Evolutionary conservation across 805 yeast species (phyloP).

Genomic region (Suhomyces emberorum): DNA sequence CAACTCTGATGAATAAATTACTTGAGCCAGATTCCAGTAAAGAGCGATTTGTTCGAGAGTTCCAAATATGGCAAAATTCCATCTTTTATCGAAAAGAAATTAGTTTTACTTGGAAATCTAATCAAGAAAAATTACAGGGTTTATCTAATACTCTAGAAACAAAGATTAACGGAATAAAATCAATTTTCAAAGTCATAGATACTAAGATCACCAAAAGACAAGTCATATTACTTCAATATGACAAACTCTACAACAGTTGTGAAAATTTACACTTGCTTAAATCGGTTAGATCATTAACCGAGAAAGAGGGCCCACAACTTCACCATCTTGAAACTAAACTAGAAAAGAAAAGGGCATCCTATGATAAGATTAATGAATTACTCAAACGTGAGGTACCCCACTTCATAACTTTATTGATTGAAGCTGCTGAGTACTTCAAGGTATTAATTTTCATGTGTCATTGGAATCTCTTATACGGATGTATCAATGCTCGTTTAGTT

Average conservation of each 20-base stretch:
- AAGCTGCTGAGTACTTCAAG: too few relatives aligned
- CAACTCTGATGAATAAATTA: neutral
- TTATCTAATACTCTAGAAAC: too few relatives aligned
- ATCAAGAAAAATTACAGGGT: too few relatives aligned
- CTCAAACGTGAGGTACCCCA: constrained; percentile 48
- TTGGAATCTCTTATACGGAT: too few relatives aligned
- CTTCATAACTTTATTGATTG: too few relatives aligned
- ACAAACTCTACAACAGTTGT: constrained; percentile 26
- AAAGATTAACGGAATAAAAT: too few relatives aligned
- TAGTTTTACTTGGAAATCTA: too few relatives aligned
- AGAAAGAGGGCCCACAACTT: constrained; percentile 27
- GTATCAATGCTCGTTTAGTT: too few relatives aligned
- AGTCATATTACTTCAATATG: constrained; percentile 36
- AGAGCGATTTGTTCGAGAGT: constrained; percentile 6
- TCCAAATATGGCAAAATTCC: constrained; percentile 18
- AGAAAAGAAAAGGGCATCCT: constrained; percentile 20
- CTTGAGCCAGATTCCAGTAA: constrained; percentile 1
- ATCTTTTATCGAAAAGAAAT: constrained; percentile 17
- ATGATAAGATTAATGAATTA: constrained; percentile 32
- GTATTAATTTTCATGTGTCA: too few relatives aligned
- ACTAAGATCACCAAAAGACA: constrained; percentile 27
- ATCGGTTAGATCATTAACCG: constrained; percentile 31
- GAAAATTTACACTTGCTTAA: constrained; percentile 30
- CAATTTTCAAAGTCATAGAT: constrained; percentile 20
- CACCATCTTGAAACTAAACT: constrained; percentile 24